Evolutionary conservation across 164 flowering plant species (phyloP), one percentile per base, ranked within the genome.

Genomic region (Aristolochia californica): DNA sequence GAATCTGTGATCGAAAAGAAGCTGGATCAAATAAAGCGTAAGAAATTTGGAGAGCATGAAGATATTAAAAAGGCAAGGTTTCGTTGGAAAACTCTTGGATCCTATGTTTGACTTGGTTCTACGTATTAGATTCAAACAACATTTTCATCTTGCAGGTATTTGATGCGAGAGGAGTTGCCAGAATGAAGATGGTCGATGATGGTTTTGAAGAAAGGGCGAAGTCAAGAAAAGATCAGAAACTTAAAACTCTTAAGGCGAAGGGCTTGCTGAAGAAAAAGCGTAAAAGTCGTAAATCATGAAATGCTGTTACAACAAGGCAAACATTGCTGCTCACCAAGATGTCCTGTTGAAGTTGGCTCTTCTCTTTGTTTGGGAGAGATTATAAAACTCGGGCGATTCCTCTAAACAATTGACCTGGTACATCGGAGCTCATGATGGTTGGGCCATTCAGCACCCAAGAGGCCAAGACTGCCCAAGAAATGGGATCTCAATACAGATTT

Each of bases 121-220:
- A 12, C 10, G 40, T 59, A 53, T 5, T 28, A 28, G 14, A 14
- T 47, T 48, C 25, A 49, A 26, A 20, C 40, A n/a, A 21, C 8
- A 9, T 24, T 52, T 4, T 25, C 44, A 12, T 38, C 65, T 45
- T 63, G 56, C 75, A 88, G 98, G 88, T 89, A 34, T 85, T 61
- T 72, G 83, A 87, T 62, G 99, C 96, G 5, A 84, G 60, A 62
- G 78, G 86, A 15, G 84, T 87, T 49, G 87, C 95, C 11, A 64
- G 57, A 27, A 85, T 87, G 96, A 93, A 79, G 72, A 83, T 89
- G 91, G 58, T 74, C 71, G 96, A 93, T 62, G 95, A 84, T 62
- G 97, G 97, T 0, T 89, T 80, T 64, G 95, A 93, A 34, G 96
- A 89, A 51, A 74, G 67, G 67, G 91, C 59, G 53, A 78, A 84